phyloP scores from a whole-genome alignment of 2,329 filamentous ascomycete species.

The Sporothrix phasma region DNA sequence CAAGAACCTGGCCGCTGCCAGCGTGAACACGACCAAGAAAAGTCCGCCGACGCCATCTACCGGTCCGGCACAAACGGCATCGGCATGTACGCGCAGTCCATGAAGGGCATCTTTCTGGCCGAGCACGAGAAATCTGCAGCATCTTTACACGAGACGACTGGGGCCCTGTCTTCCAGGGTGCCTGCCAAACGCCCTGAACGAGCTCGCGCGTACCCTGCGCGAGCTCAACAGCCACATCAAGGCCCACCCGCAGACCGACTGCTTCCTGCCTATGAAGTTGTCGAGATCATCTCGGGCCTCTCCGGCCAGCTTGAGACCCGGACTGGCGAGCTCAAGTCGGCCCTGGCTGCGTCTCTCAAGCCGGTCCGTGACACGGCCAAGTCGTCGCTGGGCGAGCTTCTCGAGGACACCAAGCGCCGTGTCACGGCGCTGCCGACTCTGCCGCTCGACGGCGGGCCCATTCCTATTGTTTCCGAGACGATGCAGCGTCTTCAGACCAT shows the following conservation, averaged over 20 bases:
- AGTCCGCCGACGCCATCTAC: conserved; percentile 74
- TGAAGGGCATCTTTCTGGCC: conserved; percentile 77
- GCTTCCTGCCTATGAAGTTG: conserved; percentile 89
- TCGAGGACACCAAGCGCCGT: conserved; percentile 72
- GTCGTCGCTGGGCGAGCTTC: conserved; percentile 66
- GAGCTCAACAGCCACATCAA: conserved; percentile 89
- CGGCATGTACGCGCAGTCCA: conserved; percentile 72
- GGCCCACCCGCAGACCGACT: conserved; percentile 76
- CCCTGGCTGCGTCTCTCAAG: conserved; percentile 75
- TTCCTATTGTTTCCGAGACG: conserved; percentile 70
- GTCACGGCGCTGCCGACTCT: conserved; percentile 56
- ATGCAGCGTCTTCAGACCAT: conserved; percentile 81
- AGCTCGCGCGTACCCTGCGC: conserved; percentile 74
- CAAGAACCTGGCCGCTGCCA: conserved; percentile 78
- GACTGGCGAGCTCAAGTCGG: conserved; percentile 67
- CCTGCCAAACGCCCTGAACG: conserved; percentile 69
- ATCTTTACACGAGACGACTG: conserved; percentile 83
- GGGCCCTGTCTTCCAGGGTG: conserved; percentile 65
- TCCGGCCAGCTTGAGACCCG: conserved; percentile 70
- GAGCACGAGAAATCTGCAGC: conserved; percentile 87
- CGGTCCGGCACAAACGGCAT: conserved; percentile 84
- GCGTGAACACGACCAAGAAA: conserved; percentile 75
- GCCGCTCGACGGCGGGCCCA: conserved; percentile 66
- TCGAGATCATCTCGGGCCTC: conserved; percentile 75
- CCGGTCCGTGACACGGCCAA: conserved; percentile 90